Evolutionary conservation across 345 rosid species (phyloP).

Genomic region (Eucalyptus cloeziana): DNA sequence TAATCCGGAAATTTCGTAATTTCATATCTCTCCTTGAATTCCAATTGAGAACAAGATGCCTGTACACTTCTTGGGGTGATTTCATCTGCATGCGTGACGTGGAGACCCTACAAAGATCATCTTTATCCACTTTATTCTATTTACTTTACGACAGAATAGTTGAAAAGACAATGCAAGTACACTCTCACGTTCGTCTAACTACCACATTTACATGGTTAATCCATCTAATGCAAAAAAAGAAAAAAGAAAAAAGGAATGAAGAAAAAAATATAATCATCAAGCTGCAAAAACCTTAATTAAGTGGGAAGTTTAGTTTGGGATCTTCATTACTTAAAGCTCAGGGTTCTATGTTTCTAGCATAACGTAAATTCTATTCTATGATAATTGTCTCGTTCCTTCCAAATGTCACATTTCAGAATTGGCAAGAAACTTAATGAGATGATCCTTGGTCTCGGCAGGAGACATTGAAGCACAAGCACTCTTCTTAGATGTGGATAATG

Average conservation of each 20-base stretch:
- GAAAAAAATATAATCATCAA: background rate
- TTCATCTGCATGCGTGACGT: background rate
- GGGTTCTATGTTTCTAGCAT: background rate
- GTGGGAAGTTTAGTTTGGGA: background rate
- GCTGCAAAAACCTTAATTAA: background rate
- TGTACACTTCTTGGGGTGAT: background rate
- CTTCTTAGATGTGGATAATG: slow-evolving; percentile 5
- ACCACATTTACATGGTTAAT: background rate
- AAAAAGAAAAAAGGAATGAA: background rate
- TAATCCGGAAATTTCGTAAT: background rate
- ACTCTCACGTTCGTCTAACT: background rate
- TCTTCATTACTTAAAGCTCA: background rate
- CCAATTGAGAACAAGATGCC: background rate
- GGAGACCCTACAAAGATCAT: background rate
- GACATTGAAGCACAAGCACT: background rate
- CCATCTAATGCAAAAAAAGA: background rate
- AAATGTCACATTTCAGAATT: background rate
- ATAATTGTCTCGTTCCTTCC: background rate
- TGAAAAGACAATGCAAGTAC: background rate
- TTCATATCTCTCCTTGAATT: background rate
- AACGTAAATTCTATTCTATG: background rate
- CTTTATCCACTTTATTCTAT: background rate
- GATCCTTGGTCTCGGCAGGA: background rate
- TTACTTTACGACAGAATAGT: background rate
- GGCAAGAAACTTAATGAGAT: background rate